Percentiles rank a stretch among this genome's conserved stretches.
phyloP scores from a whole-genome alignment of 2,329 filamentous ascomycete species.

The Arthrobotrys musiformis region DNA sequence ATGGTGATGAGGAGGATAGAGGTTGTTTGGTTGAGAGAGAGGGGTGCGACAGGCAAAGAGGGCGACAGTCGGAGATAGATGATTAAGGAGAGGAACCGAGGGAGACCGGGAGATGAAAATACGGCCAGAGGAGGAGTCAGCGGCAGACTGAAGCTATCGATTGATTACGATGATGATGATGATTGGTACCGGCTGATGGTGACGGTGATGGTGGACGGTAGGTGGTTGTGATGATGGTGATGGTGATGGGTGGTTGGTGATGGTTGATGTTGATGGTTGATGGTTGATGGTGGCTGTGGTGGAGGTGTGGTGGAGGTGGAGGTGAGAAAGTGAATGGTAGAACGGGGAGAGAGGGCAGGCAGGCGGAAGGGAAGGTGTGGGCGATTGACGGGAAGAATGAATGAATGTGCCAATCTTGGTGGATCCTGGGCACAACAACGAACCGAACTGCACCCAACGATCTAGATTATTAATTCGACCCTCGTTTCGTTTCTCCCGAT shows the following conservation, averaged over 20 bases:
- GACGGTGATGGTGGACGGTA: not conserved
- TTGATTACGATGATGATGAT: not conserved
- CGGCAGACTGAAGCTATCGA: not conserved
- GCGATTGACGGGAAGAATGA: constrained; percentile 36
- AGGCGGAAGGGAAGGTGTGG: constrained; percentile 2
- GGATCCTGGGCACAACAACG: constrained; percentile 38
- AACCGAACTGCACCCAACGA: too few species aligned
- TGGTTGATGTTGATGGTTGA: constrained; percentile 2
- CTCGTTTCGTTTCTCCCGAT: too few species aligned
- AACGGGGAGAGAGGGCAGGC: not conserved
- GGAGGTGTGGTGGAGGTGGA: not conserved
- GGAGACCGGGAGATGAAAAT: not conserved
- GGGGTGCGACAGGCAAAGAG: constrained; percentile 21
- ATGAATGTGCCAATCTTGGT: too few species aligned
- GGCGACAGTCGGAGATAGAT: not conserved
- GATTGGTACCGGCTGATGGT: not conserved
- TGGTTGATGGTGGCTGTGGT: constrained; percentile 1
- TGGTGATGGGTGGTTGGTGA: not conserved
- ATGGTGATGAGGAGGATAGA: too few species aligned
- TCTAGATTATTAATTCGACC: too few species aligned
- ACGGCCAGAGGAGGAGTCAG: too few species aligned
- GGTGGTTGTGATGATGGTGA: not conserved
- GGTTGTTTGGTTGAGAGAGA: constrained; percentile 27
- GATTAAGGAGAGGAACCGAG: not conserved
- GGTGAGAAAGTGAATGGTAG: not conserved